Conservation (phyloP, 306 rosid species). For the Canavalia ensiformis region DNA sequence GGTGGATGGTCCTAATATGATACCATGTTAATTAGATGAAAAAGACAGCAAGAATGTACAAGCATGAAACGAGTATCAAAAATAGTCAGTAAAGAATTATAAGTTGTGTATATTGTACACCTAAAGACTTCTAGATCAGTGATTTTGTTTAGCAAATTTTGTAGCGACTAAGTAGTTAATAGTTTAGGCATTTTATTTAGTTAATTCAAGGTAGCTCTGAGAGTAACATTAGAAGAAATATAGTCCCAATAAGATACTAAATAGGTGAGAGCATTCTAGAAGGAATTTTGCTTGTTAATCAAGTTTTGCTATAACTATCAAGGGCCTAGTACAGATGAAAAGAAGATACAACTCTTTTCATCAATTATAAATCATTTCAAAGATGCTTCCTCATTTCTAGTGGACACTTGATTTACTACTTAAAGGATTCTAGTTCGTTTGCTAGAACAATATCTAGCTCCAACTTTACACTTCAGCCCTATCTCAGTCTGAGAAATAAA, state of each 20-base stretch:
- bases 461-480: not conserved
- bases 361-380: not conserved
- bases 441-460: conserved; percentile 28
- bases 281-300: conserved; percentile 13
- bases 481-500: not conserved
- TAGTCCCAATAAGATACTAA: not conserved
- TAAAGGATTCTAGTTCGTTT: not conserved
- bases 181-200: not conserved
- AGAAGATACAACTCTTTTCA: not conserved
- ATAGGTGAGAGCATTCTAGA: not conserved
- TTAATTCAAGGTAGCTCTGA: not conserved
- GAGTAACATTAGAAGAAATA: conserved; percentile 15
- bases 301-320: not conserved
- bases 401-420: not conserved
- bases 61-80: not conserved
- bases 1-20: not conserved
- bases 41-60: not conserved
- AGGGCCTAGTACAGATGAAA: not conserved
- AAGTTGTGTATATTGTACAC: not conserved
- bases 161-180: not conserved
- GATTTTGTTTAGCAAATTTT: not conserved
- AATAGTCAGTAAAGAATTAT: not conserved
- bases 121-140: conserved; percentile 1
- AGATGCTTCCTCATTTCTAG: not conserved
- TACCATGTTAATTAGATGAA: not conserved